Percentiles rank a stretch among this genome's conserved stretches.
These are phyloP conservation scores for Cytospora schulzeri DNA, from an alignment of 2,329 filamentous ascomycete genomes.

Conservation along the genomic window DNA sequence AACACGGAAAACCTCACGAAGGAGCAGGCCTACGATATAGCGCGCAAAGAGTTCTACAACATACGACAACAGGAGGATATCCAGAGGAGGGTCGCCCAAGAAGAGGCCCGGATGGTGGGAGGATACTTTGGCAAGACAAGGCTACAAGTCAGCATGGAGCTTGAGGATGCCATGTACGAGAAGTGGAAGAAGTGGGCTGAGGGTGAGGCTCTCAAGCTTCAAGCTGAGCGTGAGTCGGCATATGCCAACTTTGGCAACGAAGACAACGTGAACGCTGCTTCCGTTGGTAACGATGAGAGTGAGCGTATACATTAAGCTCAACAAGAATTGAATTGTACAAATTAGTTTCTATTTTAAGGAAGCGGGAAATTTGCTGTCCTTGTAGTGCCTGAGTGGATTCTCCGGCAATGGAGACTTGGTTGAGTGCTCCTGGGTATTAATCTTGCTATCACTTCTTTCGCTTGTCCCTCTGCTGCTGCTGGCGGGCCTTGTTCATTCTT, in stretches of 20 bases:
- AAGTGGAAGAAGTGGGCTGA: constrained; percentile 81
- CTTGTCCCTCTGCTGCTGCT: background rate
- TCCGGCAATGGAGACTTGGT: no score
- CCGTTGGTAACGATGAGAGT: constrained; percentile 27
- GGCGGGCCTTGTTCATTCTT: constrained; percentile 5
- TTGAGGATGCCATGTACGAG: constrained; percentile 81
- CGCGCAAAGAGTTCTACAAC: constrained; percentile 87
- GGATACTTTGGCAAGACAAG: constrained; percentile 83
- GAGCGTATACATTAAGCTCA: constrained; percentile 13
- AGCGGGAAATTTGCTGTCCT: background rate
- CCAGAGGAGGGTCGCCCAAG: constrained; percentile 76
- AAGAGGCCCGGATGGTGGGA: constrained; percentile 84
- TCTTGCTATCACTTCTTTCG: background rate
- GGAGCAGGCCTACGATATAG: constrained; percentile 78
- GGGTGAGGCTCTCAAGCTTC: constrained; percentile 46
- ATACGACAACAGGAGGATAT: constrained; percentile 82
- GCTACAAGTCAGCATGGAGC: constrained; percentile 75
- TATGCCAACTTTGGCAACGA: constrained; percentile 47
- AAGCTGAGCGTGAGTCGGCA: constrained; percentile 44
- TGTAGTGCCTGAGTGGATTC: no score
- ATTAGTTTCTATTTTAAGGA: background rate
- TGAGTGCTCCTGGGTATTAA: background rate
- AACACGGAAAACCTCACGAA: constrained; percentile 57
- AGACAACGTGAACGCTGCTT: constrained; percentile 36
- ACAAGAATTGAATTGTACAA: background rate